Evolutionary conservation across 75 land plant species (phyloP), one percentile per base, ranked within the genome.

Genomic region (Cunninghamia lanceolata): DNA sequence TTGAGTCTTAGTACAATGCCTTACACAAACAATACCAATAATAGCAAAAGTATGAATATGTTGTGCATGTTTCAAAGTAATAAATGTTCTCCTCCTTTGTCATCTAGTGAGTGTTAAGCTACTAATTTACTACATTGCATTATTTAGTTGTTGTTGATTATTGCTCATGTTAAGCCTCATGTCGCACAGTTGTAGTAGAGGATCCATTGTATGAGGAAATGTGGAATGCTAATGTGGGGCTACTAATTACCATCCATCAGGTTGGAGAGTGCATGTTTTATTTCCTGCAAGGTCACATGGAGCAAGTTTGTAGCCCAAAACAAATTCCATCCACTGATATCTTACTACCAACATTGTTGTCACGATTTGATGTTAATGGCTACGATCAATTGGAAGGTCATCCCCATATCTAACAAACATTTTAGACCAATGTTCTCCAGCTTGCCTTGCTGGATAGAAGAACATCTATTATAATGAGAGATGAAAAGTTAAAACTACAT

Each of bases 161-260:
- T 13, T 11, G 59, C 11, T 54, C 2, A 13, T 5, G 17, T 54
- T 54, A 54, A 54, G 59, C 28, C 28, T 3, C 68, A 5, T 8
- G 76, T 73, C 5, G 78, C 19, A 75, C 2, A 40, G 15, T 7
- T 75, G 39, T 17, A 75, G 35, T 68, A 5, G 84, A 28, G 34
- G 91, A 92, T 87, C 86, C 85, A 35, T 39, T 93, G 25, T 91
- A 91, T 73, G 90, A 85, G 45, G 96, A 93, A 63, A 74, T 93
- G 1, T 94, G 94, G 96, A 92, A 94, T 85, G 94, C 94, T 0
- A 93, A 92, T 85, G 96, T 93, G 70, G 94, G 94, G 70, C 96
- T 93, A 9, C 90, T 94, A 10, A 94, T 94, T 1, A 91, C 85
- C 1, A 88, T 94, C 21, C 94, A 93, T 38, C 87, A 89, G 36